These are phyloP conservation scores for Aspergillus intermedius DNA, from an alignment of 2,329 filamentous ascomycete genomes.

Conservation along the genomic window DNA sequence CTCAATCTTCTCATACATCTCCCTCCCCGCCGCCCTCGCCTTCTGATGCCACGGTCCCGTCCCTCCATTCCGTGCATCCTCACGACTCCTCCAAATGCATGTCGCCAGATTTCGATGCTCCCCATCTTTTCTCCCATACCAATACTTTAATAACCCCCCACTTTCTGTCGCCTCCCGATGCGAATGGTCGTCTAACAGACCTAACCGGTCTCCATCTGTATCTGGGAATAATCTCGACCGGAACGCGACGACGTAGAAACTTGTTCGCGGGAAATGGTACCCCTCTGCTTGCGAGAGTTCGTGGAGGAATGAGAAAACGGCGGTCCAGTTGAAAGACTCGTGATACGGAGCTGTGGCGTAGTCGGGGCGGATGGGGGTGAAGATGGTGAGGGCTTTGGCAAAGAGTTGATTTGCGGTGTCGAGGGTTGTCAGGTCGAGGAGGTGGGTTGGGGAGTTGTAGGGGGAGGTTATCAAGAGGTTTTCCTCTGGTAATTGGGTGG, in stretches of 20 bases:
- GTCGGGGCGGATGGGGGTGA: conserved; percentile 58
- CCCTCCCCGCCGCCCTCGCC: conserved; percentile 44
- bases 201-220: conserved; percentile 62
- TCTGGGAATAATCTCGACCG: conserved; percentile 63
- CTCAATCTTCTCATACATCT: conserved; percentile 58
- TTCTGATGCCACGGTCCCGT: conserved; percentile 51
- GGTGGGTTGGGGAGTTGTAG: conserved; percentile 64
- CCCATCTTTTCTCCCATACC: conserved; percentile 71
- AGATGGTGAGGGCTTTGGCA: conserved; percentile 60
- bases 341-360: conserved; percentile 72
- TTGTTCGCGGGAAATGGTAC: conserved; percentile 53
- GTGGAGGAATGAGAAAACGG: conserved; percentile 53
- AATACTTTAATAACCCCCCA: conserved; percentile 86
- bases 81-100: conserved; percentile 57
- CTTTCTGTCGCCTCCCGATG: conserved; percentile 73
- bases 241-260: conserved; percentile 82
- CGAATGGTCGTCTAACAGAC: conserved; percentile 67
- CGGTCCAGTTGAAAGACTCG: conserved; percentile 71
- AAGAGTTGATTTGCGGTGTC: conserved; percentile 62
- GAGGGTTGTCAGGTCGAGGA: conserved; percentile 64
- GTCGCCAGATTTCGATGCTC: conserved; percentile 75
- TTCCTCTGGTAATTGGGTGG: conserved; percentile 8
- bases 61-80: conserved; percentile 57
- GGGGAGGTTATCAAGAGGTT: conserved; percentile 62
- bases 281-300: conserved; percentile 44